A percentile compares a stretch with the other conserved stretches of the same genome.
phyloP scores from a whole-genome alignment of 139 green algal species.

The Spirogloea muscicola region DNA sequence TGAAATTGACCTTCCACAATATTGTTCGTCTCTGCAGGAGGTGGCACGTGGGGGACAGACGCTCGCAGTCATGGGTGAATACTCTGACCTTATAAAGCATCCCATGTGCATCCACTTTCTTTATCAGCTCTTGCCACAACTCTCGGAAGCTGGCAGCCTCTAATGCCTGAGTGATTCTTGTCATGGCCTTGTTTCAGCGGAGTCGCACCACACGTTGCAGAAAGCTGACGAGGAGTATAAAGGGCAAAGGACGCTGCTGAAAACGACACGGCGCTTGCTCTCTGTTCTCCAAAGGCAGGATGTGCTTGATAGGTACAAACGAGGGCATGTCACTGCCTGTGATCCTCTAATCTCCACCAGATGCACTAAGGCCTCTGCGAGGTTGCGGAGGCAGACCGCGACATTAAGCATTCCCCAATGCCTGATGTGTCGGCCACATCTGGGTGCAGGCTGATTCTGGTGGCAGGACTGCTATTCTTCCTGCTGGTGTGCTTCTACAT shows the following conservation, averaged over 20 bases:
- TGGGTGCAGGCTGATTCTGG: constrained; percentile 13
- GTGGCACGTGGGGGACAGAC: not conserved
- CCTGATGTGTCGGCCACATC: no score
- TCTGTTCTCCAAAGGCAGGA: constrained; percentile 15
- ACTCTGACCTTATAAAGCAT: constrained; percentile 3
- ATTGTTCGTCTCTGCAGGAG: no score
- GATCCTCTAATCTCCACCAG: not conserved
- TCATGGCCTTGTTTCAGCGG: not conserved
- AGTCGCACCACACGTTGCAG: constrained; percentile 4
- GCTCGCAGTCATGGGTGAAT: constrained; percentile 13
- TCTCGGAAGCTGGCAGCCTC: not conserved
- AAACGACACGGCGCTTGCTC: not conserved
- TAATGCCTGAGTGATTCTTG: not conserved
- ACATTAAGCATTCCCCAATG: not conserved
- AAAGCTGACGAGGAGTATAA: constrained; percentile 2
- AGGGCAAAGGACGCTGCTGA: not conserved
- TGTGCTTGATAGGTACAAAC: constrained; percentile 7
- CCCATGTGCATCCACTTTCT: not conserved
- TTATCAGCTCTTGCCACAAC: not conserved
- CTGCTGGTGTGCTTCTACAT: constrained; percentile 10
- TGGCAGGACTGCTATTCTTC: not conserved
- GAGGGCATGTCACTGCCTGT: not conserved
- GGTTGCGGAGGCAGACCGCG: not conserved
- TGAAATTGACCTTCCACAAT: no score
- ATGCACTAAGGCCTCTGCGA: not conserved